phyloP scores from a whole-genome alignment of 2,329 filamentous ascomycete species.

The Paecilomyces sp. region DNA sequence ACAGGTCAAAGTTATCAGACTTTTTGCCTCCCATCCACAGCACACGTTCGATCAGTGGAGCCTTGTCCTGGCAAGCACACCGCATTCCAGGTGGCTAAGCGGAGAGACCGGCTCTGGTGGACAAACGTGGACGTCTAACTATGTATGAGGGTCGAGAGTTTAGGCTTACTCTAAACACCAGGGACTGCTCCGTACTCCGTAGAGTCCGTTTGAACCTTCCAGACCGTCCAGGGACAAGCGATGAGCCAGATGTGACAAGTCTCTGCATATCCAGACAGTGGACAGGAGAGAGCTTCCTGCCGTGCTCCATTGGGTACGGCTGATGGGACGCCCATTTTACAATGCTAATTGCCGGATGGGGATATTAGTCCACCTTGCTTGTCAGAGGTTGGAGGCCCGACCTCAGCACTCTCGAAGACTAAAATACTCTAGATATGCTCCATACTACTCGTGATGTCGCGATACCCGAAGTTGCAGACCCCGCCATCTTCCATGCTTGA shows the following conservation, averaged over 20 bases:
- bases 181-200: neutral
- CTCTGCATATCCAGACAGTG: neutral
- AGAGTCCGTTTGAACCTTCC: neutral
- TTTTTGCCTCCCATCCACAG: neutral
- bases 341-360: neutral
- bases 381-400: neutral
- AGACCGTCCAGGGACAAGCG: too few species aligned
- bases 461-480: neutral
- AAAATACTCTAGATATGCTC: neutral
- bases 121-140: neutral
- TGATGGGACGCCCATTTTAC: neutral
- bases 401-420: neutral
- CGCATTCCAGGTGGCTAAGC: neutral
- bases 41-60: neutral
- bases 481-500: neutral
- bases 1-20: neutral
- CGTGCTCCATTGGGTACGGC: neutral
- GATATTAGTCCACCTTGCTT: neutral
- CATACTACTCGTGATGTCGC: neutral
- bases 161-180: too few species aligned
- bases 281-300: neutral
- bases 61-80: neutral
- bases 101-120: neutral
- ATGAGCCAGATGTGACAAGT: slow-evolving; percentile 1
- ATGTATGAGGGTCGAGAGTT: neutral